These are phyloP conservation scores for Chaetoceros muelleri DNA, from an alignment of 108 stramenopile species.

Conservation along the genomic window DNA sequence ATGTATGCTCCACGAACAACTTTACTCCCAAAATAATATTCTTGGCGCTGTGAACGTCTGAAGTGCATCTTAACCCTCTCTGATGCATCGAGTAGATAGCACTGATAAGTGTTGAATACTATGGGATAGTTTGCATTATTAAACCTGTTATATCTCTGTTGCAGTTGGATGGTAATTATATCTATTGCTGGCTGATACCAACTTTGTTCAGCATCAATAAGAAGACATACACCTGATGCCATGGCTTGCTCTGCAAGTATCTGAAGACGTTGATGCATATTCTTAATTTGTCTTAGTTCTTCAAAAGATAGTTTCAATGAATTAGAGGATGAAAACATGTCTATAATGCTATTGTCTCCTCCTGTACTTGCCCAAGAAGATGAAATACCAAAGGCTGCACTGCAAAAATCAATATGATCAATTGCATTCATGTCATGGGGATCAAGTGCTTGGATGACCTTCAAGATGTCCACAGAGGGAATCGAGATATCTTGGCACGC, in stretches of 20 bases:
- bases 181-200: slow-evolving; percentile 97
- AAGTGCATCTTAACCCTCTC: slow-evolving; percentile 67
- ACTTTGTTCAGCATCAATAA: slow-evolving; percentile 96
- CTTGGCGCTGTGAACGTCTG: slow-evolving; percentile 61
- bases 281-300: slow-evolving; percentile 13
- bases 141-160: slow-evolving; percentile 57
- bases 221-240: slow-evolving; percentile 53
- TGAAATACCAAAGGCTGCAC: slow-evolving; percentile 3
- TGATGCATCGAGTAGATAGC: slow-evolving; percentile 82
- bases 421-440: slow-evolving; percentile 37
- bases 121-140: slow-evolving; percentile 36
- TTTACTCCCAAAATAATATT: slow-evolving; percentile 85
- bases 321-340: background rate
- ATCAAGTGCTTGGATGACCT: slow-evolving; percentile 48
- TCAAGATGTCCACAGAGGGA: slow-evolving; percentile 23
- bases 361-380: no score
- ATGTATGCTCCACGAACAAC: slow-evolving; percentile 98
- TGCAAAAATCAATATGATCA: slow-evolving; percentile 78
- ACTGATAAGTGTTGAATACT: slow-evolving; percentile 90
- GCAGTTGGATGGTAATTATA: slow-evolving; percentile 61
- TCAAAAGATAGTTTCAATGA: background rate
- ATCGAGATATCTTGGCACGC: slow-evolving; percentile 13
- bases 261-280: slow-evolving; percentile 53
- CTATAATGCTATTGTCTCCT: no score
- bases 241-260: slow-evolving; percentile 66